A percentile compares a stretch with the other conserved stretches of the same genome.
These are phyloP conservation scores for Cordyceps militaris DNA, from an alignment of 2,329 filamentous ascomycete species.

Conservation along the genomic window DNA sequence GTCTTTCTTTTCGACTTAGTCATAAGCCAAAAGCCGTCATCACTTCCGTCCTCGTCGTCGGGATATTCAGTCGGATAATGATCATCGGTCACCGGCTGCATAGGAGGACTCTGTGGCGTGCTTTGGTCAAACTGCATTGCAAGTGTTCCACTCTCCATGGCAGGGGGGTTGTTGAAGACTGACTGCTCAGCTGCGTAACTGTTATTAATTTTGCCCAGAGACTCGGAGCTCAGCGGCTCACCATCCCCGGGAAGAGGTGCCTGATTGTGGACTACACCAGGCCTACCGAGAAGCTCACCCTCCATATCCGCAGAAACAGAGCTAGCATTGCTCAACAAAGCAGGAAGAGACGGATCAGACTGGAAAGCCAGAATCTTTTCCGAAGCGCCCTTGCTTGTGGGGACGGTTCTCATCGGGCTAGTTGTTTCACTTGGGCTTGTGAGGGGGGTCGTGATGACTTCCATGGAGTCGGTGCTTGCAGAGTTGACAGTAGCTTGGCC, in stretches of 20 bases:
- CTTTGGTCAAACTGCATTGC: conserved; percentile 23
- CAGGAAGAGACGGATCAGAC: conserved; percentile 58
- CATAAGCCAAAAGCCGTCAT: conserved; percentile 49
- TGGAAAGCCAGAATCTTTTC: conserved; percentile 48
- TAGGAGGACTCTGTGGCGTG: conserved; percentile 10
- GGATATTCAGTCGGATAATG: conserved; percentile 27
- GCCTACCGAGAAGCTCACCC: conserved; percentile 49
- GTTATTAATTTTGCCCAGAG: conserved; percentile 39
- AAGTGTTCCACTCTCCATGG: conserved; percentile 28
- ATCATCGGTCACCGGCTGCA: conserved; percentile 4
- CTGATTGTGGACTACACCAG: conserved; percentile 36
- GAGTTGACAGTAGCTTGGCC: conserved; percentile 36
- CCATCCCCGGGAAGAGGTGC: conserved; percentile 43
- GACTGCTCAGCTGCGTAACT: conserved; percentile 41
- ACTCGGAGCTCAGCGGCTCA: conserved; percentile 49
- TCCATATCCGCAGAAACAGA: conserved; percentile 58
- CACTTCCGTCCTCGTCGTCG: conserved; percentile 44
- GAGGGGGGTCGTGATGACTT: conserved; percentile 41
- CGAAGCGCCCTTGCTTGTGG: conserved; percentile 33
- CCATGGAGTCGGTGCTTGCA: conserved; percentile 46
- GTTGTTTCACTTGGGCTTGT: conserved; percentile 49
- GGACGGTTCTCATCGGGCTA: conserved; percentile 39
- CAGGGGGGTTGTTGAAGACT: conserved; percentile 25
- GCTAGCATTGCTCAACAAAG: conserved; percentile 55
- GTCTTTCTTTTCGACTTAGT: conserved; percentile 43